phyloP scores from a whole-genome alignment of 1,284 basidiomycete genomes.

The Ceratobasidium sp. region DNA sequence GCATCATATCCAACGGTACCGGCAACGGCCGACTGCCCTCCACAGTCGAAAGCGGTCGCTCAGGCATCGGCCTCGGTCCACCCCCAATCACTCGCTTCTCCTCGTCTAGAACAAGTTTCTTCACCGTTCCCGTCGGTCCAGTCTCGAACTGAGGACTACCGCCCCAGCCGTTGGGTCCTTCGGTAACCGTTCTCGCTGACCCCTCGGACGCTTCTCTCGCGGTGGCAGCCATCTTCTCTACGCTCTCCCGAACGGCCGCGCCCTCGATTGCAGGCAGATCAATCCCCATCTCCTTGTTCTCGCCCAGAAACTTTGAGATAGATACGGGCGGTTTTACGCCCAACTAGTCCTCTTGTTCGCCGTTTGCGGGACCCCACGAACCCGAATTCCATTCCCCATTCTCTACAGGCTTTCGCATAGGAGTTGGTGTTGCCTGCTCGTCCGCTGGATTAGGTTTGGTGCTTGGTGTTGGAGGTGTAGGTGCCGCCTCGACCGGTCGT shows the following conservation, averaged over 20 bases:
- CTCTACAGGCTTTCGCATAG: background rate
- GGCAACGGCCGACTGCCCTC: conserved; percentile 25
- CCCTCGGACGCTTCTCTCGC: background rate
- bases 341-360: background rate
- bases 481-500: background rate
- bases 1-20: conserved; percentile 3
- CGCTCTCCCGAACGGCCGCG: conserved; percentile 27
- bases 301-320: conserved; percentile 39
- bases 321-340: conserved; percentile 15
- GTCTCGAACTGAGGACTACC: conserved; percentile 25
- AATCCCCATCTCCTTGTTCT: conserved; percentile 44
- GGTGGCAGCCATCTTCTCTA: conserved; percentile 40
- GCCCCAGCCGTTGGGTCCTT: conserved; percentile 18
- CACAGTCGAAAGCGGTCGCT: conserved; percentile 21
- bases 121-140: conserved; percentile 38
- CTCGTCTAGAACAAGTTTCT: conserved; percentile 35
- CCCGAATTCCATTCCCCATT: background rate
- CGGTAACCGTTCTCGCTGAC: background rate
- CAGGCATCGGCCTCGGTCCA: conserved; percentile 37
- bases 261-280: conserved; percentile 22
- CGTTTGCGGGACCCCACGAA: conserved; percentile 18
- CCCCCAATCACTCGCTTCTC: conserved; percentile 19
- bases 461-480: conserved; percentile 15
- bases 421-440: conserved; percentile 10
- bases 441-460: background rate